phyloP scores from a whole-genome alignment of 2,329 filamentous ascomycete genomes.

The Calonectria pauciramosa region DNA sequence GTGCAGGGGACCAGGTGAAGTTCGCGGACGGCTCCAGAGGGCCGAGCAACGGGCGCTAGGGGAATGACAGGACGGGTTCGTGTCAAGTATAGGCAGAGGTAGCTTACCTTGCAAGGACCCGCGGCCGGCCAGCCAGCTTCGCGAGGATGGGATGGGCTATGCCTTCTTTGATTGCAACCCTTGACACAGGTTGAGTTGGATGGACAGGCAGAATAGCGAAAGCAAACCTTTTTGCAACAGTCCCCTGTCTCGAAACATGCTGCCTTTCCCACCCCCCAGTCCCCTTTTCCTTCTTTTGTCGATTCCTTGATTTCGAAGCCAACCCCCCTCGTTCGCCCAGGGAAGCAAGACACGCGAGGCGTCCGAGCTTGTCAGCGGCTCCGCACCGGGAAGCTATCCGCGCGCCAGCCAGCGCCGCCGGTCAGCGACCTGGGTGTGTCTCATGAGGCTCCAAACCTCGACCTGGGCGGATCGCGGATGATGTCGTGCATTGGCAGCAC shows the following conservation, averaged over 20 bases:
- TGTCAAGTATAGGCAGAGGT: conserved; percentile 37
- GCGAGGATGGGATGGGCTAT: conserved; percentile 30
- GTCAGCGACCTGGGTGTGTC: conserved; percentile 15
- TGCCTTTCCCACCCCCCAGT: background rate
- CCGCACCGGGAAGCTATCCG: conserved; percentile 16
- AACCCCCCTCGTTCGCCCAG: conserved; percentile 18
- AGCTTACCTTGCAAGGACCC: conserved; percentile 10
- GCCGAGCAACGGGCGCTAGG: conserved; percentile 37
- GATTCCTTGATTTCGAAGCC: conserved; percentile 6
- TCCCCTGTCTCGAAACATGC: background rate
- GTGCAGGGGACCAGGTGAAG: conserved; percentile 20
- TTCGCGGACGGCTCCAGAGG: conserved; percentile 20
- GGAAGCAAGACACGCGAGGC: conserved; percentile 27
- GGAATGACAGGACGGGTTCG: conserved; percentile 41
- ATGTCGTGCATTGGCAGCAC: conserved; percentile 46
- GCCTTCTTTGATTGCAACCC: conserved; percentile 20
- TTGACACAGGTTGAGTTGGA: background rate
- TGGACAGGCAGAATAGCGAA: background rate
- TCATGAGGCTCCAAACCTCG: conserved; percentile 41
- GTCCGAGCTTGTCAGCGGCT: conserved; percentile 25
- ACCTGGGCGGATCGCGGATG: conserved; percentile 40
- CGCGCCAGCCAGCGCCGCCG: conserved; percentile 10
- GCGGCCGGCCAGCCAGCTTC: conserved; percentile 19
- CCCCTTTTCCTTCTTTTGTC: background rate
- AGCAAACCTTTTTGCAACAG: conserved; percentile 8